Percentiles rank a stretch among this genome's conserved stretches.
These are phyloP conservation scores for Bondarzewia mesenterica DNA, from an alignment of 1,284 basidiomycete species.

Conservation along the genomic window DNA sequence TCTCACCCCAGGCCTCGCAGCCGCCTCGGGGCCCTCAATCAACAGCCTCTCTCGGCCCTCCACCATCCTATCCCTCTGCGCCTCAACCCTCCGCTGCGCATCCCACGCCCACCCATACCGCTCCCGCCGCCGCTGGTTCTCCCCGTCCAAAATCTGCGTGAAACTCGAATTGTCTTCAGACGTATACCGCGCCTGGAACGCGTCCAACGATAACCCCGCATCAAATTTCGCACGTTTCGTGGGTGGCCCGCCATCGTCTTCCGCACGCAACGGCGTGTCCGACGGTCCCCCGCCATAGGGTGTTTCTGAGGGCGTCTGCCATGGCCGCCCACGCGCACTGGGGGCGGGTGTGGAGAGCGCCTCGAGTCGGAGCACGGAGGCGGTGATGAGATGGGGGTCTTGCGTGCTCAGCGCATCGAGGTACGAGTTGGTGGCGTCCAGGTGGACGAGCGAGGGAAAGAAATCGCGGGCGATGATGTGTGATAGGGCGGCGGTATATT, in stretches of 20 bases:
- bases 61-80: conserved; percentile 50
- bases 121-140: conserved; percentile 75
- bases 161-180: conserved; percentile 96
- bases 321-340: conserved; percentile 26
- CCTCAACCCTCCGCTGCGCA: conserved; percentile 74
- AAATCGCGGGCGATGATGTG: conserved; percentile 95
- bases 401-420: conserved; percentile 69
- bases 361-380: conserved; percentile 67
- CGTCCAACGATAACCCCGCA: conserved; percentile 60
- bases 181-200: conserved; percentile 85
- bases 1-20: conserved; percentile 61
- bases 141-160: conserved; percentile 80
- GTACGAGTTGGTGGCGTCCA: conserved; percentile 82
- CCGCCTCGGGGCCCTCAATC: conserved; percentile 52
- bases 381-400: conserved; percentile 66
- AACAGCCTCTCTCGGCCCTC: conserved; percentile 59
- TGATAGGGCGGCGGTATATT: conserved; percentile 89
- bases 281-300: conserved; percentile 53
- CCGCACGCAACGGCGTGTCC: conserved; percentile 57
- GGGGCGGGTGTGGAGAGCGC: conserved; percentile 28
- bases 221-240: conserved; percentile 54
- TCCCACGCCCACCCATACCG: conserved; percentile 88
- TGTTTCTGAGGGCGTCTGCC: conserved; percentile 55
- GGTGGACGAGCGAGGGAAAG: conserved; percentile 85
- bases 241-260: conserved; percentile 31